Base-by-base conservation (phyloP, 805 yeast genomes). In the Yamadazyma tumulicola region DNA sequence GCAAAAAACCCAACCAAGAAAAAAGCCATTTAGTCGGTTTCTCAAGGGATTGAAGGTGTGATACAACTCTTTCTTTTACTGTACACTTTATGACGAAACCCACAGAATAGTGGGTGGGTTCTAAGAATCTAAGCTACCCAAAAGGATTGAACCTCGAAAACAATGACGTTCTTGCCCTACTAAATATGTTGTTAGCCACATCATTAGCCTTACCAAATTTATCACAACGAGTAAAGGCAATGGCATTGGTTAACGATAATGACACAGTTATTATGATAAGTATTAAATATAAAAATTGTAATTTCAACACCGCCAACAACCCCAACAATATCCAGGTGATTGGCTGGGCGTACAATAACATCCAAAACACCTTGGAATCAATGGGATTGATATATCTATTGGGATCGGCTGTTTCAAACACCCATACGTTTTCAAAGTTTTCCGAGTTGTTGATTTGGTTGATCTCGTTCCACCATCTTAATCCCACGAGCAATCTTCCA, bases 401-500 rank as follows among this genome's bases (percentile, higher is more conserved):
- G 6, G 85, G 83, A 51, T 85, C 85, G 4, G 93, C 89, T 2
- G 87, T 78, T 55, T 86, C 95, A 51, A 86, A 86, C 14, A 87
- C 95, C 95, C 95, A 86, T 9, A 79, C 72, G 35, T 81, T 77
- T 45, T 80, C 79, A 39, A 60, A 61, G 13, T 59, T 62, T 1
- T 86, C 86, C 6, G 72, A 56, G 0, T 88, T 71, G 13, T 55
- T 55, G 8, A 54, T 50, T 11, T 47, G 42, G 34, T 51, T 60
- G 4, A 64, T 57, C 54, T 91, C 97, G 55, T 91, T 93, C 96
- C 97, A 91, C 98, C 98, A 91, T 45, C 94, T 72, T 44, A 93
- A 69, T 0, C 97, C 97, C 4, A 93, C 97, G 37, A 91, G 60
- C 37, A 86, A 72, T 39, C 97, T 67, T 1, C 98, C 98, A 14